Percentiles rank a stretch among this genome's conserved stretches.
These are phyloP conservation scores for Diaporthe vexans DNA, from an alignment of 2,329 filamentous ascomycete genomes.

Conservation along the genomic window DNA sequence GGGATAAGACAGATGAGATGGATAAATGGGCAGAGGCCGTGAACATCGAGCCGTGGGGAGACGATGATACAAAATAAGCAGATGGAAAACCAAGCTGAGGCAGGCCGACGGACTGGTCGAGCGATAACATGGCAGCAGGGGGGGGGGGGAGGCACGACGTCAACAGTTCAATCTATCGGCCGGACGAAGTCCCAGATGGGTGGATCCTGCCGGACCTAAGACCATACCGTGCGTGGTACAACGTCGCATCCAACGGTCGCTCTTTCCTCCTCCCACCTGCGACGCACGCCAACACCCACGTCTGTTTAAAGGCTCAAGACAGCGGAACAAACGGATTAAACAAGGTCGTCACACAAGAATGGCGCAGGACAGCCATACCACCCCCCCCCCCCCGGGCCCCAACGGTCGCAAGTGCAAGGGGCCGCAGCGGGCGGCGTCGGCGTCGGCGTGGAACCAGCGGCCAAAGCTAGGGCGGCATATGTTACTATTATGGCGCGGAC, in stretches of 20 bases:
- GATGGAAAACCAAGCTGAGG: background rate
- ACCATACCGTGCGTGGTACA: background rate
- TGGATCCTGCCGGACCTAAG: conserved; percentile 38
- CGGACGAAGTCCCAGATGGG: conserved; percentile 29
- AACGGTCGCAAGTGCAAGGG: conserved; percentile 15
- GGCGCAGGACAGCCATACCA: conserved; percentile 6
- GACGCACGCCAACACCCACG: background rate
- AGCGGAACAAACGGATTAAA: background rate
- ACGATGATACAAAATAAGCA: conserved; percentile 15
- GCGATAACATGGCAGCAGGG: background rate
- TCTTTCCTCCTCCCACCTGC: background rate
- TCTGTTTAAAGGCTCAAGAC: background rate
- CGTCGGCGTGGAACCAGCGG: background rate
- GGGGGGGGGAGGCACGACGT: background rate
- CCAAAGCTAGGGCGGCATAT: background rate
- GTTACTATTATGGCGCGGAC: background rate
- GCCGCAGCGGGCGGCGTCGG: conserved; percentile 5
- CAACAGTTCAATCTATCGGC: conserved; percentile 28
- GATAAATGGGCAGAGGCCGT: background rate
- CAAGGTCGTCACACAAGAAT: conserved; percentile 1
- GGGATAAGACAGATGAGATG: background rate
- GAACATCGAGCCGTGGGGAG: background rate
- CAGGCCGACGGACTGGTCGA: conserved; percentile 4
- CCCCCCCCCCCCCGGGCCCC: no score
- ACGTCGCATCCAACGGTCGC: conserved; percentile 13